Evolutionary conservation across 164 flowering plant species (phyloP).

Genomic region (Annona squamosa): DNA sequence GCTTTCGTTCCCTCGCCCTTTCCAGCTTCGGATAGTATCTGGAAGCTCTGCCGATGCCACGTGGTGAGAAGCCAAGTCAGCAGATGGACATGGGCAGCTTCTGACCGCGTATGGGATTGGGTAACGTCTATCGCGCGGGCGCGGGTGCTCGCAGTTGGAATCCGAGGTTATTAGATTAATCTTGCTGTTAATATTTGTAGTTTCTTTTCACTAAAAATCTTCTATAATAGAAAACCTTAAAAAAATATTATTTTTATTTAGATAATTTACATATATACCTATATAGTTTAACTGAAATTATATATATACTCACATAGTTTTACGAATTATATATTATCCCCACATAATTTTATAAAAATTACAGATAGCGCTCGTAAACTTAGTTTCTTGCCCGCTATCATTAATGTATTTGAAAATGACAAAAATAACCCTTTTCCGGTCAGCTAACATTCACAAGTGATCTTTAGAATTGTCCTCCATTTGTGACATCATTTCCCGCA

Average conservation of each 20-base stretch:
- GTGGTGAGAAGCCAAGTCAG: slow-evolving; percentile 1
- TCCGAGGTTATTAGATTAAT: too few relatives aligned
- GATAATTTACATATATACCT: too few relatives aligned
- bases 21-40: not conserved
- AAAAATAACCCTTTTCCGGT: too few relatives aligned
- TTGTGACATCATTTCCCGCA: slow-evolving; percentile 59
- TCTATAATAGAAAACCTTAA: not conserved
- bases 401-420: too few relatives aligned
- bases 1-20: slow-evolving; percentile 4
- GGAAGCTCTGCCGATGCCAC: slow-evolving; percentile 1
- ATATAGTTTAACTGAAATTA: too few relatives aligned
- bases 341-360: not conserved
- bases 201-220: not conserved
- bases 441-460: not conserved
- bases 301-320: too few relatives aligned
- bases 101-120: not conserved
- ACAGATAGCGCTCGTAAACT: not conserved
- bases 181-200: not conserved
- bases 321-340: too few relatives aligned
- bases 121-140: not conserved
- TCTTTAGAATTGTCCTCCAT: slow-evolving; percentile 35
- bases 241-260: not conserved
- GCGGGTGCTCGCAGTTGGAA: not conserved
- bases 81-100: not conserved
- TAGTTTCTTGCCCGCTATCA: too few relatives aligned